A percentile compares a stretch with the other conserved stretches of the same genome.
Evolutionary conservation across 2,329 filamentous ascomycete species (phyloP).

Genomic region (Myriosclerotinia scirpicola): DNA sequence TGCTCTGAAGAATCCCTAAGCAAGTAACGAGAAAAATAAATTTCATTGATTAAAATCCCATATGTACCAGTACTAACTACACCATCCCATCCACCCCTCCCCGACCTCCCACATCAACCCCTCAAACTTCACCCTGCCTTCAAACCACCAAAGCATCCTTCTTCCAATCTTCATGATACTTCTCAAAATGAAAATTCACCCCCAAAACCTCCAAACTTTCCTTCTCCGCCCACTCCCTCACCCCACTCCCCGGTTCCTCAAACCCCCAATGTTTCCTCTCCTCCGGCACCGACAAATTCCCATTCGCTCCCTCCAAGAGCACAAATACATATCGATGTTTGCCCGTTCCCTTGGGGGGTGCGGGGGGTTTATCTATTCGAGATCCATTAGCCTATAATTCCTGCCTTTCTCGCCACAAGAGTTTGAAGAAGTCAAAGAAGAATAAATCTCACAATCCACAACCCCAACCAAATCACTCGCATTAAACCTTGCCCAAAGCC

Average conservation of each 20-base stretch:
- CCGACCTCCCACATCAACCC: not conserved
- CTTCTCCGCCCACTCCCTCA: slow-evolving; percentile 51
- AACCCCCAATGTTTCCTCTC: slow-evolving; percentile 57
- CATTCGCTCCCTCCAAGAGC: slow-evolving; percentile 46
- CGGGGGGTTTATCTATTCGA: slow-evolving; percentile 51
- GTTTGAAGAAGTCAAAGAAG: not conserved
- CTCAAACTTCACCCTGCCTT: not conserved
- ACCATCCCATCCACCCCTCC: too few species aligned
- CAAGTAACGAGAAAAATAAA: too few species aligned
- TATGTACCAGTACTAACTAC: too few species aligned
- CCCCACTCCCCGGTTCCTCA: slow-evolving; percentile 49
- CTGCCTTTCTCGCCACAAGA: too few species aligned
- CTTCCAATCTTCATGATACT: slow-evolving; percentile 52
- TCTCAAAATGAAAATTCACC: slow-evolving; percentile 41
- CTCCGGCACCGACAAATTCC: slow-evolving; percentile 47
- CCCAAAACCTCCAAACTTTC: slow-evolving; percentile 51
- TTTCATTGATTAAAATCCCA: too few species aligned
- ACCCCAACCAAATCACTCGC: slow-evolving; percentile 18
- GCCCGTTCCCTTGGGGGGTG: slow-evolving; percentile 55
- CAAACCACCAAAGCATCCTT: not conserved
- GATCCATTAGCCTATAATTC: too few species aligned
- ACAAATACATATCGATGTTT: slow-evolving; percentile 59
- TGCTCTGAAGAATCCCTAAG: too few species aligned
- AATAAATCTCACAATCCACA: slow-evolving; percentile 32
- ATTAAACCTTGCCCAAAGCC: not conserved